phyloP scores from a whole-genome alignment of 2,329 filamentous ascomycete species.

The Furcasterigmium sp. region DNA sequence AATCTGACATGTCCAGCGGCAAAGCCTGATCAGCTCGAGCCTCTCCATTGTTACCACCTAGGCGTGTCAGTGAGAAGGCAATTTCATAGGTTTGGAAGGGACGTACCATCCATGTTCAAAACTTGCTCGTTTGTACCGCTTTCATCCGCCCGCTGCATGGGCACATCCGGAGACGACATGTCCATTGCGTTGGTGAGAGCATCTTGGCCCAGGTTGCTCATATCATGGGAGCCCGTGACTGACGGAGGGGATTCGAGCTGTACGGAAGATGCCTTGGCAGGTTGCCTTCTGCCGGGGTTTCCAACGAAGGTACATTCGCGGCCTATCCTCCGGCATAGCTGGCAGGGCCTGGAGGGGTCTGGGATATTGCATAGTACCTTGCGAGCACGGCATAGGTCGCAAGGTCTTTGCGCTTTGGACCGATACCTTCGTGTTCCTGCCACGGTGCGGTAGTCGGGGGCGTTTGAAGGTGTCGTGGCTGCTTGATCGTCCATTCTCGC shows the following conservation, averaged over 20 bases:
- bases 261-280: background rate
- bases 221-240: too few relatives aligned
- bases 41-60: background rate
- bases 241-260: background rate
- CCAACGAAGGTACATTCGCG: slow-evolving; percentile 17
- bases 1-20: too few relatives aligned
- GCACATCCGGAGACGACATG: background rate
- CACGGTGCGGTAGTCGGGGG: background rate
- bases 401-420: slow-evolving; percentile 15
- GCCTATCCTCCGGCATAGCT: slow-evolving; percentile 16
- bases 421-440: slow-evolving; percentile 11
- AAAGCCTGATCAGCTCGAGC: too few relatives aligned
- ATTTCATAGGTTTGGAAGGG: too few relatives aligned
- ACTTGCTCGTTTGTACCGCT: background rate
- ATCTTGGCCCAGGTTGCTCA: background rate
- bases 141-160: background rate
- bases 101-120: background rate
- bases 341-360: slow-evolving; percentile 17
- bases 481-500: too few relatives aligned
- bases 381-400: slow-evolving; percentile 15
- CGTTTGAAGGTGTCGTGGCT: too few relatives aligned
- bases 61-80: background rate
- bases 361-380: slow-evolving; percentile 20
- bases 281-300: slow-evolving; percentile 10
- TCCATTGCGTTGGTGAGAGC: background rate